These are phyloP conservation scores for Ephemerocybe angulata DNA, from an alignment of 768 basidiomycete species.

Conservation along the genomic window DNA sequence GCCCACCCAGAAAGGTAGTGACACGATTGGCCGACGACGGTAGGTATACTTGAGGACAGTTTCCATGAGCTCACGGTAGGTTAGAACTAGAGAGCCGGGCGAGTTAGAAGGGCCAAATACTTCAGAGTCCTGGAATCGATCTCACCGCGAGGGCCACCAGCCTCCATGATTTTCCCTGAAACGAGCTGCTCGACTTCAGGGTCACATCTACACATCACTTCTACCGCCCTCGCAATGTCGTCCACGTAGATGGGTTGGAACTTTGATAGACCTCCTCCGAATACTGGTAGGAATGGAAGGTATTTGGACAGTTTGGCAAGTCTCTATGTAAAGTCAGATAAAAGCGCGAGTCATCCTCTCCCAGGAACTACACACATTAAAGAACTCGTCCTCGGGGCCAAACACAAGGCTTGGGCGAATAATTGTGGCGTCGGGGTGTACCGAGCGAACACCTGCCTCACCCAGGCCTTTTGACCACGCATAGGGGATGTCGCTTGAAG, in stretches of 20 bases:
- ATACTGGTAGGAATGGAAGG: conserved; percentile 73
- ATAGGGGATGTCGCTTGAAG: conserved; percentile 55
- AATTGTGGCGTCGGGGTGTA: conserved; percentile 52
- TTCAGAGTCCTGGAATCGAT: not conserved
- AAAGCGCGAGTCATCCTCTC: not conserved
- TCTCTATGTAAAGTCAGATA: conserved; percentile 34
- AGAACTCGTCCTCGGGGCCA: conserved; percentile 74
- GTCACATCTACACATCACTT: conserved; percentile 50
- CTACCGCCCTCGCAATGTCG: conserved; percentile 61
- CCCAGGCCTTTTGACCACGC: conserved; percentile 59
- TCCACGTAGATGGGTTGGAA: conserved; percentile 76
- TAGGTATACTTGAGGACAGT: conserved; percentile 52
- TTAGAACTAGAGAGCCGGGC: conserved; percentile 46
- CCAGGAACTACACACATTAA: conserved; percentile 48
- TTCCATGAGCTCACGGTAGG: conserved; percentile 65
- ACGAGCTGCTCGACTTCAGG: conserved; percentile 37
- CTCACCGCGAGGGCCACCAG: conserved; percentile 36
- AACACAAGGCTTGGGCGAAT: conserved; percentile 72
- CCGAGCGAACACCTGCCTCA: conserved; percentile 49
- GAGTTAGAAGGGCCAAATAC: not conserved
- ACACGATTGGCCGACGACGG: conserved; percentile 54
- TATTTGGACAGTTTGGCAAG: conserved; percentile 58
- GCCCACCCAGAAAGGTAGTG: conserved; percentile 61
- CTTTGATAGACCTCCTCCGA: conserved; percentile 58
- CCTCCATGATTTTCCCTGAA: conserved; percentile 50